Evolutionary conservation across 1,284 basidiomycete genomes (phyloP).

Genomic region (Ceraceosorus bombacis): DNA sequence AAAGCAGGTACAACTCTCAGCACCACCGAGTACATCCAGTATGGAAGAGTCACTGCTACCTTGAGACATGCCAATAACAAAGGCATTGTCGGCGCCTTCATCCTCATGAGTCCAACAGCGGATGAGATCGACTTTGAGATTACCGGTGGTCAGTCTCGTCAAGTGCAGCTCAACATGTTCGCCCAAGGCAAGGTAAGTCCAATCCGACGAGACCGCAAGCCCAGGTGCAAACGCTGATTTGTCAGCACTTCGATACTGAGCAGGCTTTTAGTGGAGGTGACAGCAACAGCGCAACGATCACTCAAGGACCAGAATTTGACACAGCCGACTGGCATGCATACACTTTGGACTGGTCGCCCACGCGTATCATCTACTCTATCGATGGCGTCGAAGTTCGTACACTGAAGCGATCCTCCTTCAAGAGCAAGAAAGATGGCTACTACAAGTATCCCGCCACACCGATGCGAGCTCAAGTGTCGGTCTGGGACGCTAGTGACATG

Average conservation of each 20-base stretch:
- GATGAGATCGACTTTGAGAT: constrained; percentile 35
- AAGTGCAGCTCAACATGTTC: constrained; percentile 23
- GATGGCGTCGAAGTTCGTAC: constrained; percentile 27
- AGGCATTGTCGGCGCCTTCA: constrained; percentile 32
- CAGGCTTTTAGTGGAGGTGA: background rate
- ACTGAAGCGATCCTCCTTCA: constrained; percentile 20
- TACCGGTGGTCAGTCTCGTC: constrained; percentile 13
- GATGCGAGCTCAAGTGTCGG: constrained; percentile 25
- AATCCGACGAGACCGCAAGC: no score
- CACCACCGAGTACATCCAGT: constrained; percentile 27
- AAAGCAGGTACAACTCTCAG: constrained; percentile 17
- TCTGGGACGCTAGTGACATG: constrained; percentile 31
- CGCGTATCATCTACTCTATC: constrained; percentile 25
- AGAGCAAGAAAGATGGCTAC: constrained; percentile 14
- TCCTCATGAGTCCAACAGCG: constrained; percentile 21
- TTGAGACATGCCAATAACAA: constrained; percentile 24
- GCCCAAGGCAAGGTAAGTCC: background rate
- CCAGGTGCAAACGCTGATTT: no score
- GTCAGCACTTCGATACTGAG: no score
- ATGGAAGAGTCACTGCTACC: constrained; percentile 23
- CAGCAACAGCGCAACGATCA: constrained; percentile 1
- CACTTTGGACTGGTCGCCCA: constrained; percentile 29
- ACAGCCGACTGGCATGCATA: constrained; percentile 24
- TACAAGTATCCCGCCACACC: constrained; percentile 30
- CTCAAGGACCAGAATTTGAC: constrained; percentile 6